These are phyloP conservation scores for Pterocarpus santalinus DNA, from an alignment of 306 rosid species.

Conservation along the genomic window DNA sequence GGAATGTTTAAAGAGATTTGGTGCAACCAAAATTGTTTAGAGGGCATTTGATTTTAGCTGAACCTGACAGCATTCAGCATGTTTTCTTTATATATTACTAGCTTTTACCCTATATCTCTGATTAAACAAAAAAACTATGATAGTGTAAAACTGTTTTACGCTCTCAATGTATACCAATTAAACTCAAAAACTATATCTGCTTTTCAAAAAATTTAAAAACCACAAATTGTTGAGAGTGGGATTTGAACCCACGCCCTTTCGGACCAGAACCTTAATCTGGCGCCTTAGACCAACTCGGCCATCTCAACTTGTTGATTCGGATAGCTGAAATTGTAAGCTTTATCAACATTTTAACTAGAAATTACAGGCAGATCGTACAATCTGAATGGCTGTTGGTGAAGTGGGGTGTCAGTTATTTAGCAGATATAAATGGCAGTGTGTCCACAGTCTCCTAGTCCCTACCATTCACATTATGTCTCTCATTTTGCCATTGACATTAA, in stretches of 20 bases:
- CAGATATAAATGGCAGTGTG: neutral
- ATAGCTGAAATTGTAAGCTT: neutral
- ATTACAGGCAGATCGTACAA: neutral
- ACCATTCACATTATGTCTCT: constrained; percentile 35
- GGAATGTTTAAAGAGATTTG: neutral
- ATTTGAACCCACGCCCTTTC: constrained; percentile 70
- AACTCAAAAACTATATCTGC: too few species aligned
- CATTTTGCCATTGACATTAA: neutral
- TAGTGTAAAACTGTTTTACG: too few species aligned
- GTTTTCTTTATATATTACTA: too few species aligned
- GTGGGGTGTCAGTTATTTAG: constrained; percentile 8
- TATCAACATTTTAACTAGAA: neutral
- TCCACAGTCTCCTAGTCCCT: constrained; percentile 31
- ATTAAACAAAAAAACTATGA: too few species aligned
- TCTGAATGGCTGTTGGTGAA: neutral
- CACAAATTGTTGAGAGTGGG: constrained; percentile 51
- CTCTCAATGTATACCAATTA: too few species aligned
- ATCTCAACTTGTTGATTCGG: constrained; percentile 31
- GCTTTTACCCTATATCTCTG: too few species aligned
- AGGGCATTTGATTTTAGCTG: too few species aligned
- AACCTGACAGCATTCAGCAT: too few species aligned
- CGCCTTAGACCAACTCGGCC: constrained; percentile 68
- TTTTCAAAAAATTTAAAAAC: neutral
- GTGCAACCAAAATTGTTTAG: neutral
- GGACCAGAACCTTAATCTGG: constrained; percentile 61